phyloP scores from a whole-genome alignment of 345 rosid species.

The Eucalyptus dawsonii region DNA sequence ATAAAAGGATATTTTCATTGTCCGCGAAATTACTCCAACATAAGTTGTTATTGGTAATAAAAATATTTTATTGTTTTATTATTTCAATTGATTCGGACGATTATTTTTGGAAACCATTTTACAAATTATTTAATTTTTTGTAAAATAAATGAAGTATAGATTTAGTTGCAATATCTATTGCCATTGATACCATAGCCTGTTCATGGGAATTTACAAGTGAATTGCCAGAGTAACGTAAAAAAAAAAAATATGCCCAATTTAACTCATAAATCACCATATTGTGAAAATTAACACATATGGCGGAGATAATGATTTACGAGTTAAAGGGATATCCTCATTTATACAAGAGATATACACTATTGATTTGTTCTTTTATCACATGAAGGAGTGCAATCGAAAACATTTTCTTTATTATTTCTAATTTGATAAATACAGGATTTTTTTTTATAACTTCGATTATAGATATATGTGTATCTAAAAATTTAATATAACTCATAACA shows the following conservation, averaged over 20 bases:
- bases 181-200: too few relatives aligned
- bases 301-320: not conserved
- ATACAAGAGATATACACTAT: not conserved
- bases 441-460: too few relatives aligned
- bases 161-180: too few relatives aligned
- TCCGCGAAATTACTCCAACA: accelerated
- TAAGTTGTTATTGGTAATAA: too few relatives aligned
- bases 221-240: accelerated
- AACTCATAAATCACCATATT: not conserved
- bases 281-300: not conserved
- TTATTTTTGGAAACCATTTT: too few relatives aligned
- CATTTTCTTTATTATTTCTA: not conserved
- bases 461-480: not conserved
- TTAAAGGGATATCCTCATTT: not conserved
- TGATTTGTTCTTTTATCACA: not conserved
- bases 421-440: not conserved
- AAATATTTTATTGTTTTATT: too few relatives aligned
- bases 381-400: not conserved
- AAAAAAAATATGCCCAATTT: too few relatives aligned
- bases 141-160: too few relatives aligned
- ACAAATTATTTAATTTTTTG: too few relatives aligned
- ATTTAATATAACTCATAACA: not conserved
- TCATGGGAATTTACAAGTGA: accelerated
- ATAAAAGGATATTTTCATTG: too few relatives aligned
- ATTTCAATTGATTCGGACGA: too few relatives aligned